Evolutionary conservation across 805 yeast species (phyloP).

Genomic region (Lipomyces kockii): DNA sequence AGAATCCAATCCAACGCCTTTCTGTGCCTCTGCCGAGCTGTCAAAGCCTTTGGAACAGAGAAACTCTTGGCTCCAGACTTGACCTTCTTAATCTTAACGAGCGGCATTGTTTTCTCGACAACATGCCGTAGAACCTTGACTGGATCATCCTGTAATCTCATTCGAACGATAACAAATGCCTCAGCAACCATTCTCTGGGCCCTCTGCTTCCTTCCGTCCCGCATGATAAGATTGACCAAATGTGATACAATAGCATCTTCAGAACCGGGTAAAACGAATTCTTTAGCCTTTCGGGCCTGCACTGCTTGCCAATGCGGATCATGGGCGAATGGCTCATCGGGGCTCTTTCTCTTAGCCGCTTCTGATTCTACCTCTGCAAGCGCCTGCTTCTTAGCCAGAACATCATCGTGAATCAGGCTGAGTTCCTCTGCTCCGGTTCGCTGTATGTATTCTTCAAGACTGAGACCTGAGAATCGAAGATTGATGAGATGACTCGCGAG

Average conservation of each 20-base stretch:
- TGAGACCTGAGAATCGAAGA: slow-evolving; percentile 23
- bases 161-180: slow-evolving; percentile 78
- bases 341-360: not conserved
- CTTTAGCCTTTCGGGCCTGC: slow-evolving; percentile 18
- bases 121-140: slow-evolving; percentile 72
- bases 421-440: slow-evolving; percentile 14
- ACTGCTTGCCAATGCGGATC: slow-evolving; percentile 20
- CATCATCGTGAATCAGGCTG: slow-evolving; percentile 1
- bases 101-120: slow-evolving; percentile 81
- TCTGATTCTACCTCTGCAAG: not conserved
- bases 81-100: slow-evolving; percentile 74
- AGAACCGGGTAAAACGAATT: slow-evolving; percentile 14
- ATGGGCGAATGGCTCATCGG: not conserved
- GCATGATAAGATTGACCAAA: slow-evolving; percentile 87
- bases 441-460: slow-evolving; percentile 23
- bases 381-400: not conserved
- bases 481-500: slow-evolving; percentile 27
- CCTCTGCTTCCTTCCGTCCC: slow-evolving; percentile 81
- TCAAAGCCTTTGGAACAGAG: slow-evolving; percentile 81
- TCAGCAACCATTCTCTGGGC: slow-evolving; percentile 75
- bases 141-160: slow-evolving; percentile 78
- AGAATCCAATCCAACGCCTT: slow-evolving; percentile 90
- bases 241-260: slow-evolving; percentile 42
- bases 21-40: slow-evolving; percentile 79
- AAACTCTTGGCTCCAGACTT: slow-evolving; percentile 84